Evolutionary conservation across 352 stramenopile genomes (phyloP).

Genomic region (Phytophthora citricola): DNA sequence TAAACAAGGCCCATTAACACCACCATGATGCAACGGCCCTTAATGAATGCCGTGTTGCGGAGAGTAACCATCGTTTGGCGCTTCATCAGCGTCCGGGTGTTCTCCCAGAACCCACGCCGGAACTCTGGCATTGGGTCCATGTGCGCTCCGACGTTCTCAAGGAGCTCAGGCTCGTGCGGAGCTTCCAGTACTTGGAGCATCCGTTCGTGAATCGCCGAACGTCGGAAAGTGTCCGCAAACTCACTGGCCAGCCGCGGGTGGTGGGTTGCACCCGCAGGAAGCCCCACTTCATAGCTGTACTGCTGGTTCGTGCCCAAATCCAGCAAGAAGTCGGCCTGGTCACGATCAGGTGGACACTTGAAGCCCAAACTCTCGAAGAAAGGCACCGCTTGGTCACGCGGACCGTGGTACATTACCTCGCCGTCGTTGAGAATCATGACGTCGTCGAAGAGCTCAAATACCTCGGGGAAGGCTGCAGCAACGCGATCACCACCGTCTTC

Average conservation of each 20-base stretch:
- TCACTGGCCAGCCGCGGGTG: slow-evolving; percentile 35
- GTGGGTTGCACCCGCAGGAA: slow-evolving; percentile 4
- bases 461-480: slow-evolving; percentile 78
- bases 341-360: slow-evolving; percentile 40
- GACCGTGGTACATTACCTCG: slow-evolving; percentile 31
- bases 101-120: slow-evolving; percentile 34
- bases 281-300: slow-evolving; percentile 32
- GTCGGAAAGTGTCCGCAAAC: slow-evolving; percentile 36
- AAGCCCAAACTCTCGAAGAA: slow-evolving; percentile 46
- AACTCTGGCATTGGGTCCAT: slow-evolving; percentile 42
- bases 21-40: slow-evolving; percentile 47
- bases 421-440: slow-evolving; percentile 29
- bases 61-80: slow-evolving; percentile 54
- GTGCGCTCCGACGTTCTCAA: slow-evolving; percentile 23
- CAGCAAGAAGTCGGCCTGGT: slow-evolving; percentile 51
- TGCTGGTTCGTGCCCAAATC: slow-evolving; percentile 49
- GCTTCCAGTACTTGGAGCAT: slow-evolving; percentile 27
- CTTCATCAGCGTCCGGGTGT: slow-evolving; percentile 34
- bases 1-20: slow-evolving; percentile 48
- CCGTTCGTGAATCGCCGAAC: slow-evolving; percentile 20
- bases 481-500: slow-evolving; percentile 56
- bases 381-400: slow-evolving; percentile 50
- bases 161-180: slow-evolving; percentile 19
- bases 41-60: slow-evolving; percentile 41
- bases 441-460: slow-evolving; percentile 27